Evolutionary conservation across 495 filamentous ascomycete species (phyloP).

Genomic region (Cudoniella acicularis): DNA sequence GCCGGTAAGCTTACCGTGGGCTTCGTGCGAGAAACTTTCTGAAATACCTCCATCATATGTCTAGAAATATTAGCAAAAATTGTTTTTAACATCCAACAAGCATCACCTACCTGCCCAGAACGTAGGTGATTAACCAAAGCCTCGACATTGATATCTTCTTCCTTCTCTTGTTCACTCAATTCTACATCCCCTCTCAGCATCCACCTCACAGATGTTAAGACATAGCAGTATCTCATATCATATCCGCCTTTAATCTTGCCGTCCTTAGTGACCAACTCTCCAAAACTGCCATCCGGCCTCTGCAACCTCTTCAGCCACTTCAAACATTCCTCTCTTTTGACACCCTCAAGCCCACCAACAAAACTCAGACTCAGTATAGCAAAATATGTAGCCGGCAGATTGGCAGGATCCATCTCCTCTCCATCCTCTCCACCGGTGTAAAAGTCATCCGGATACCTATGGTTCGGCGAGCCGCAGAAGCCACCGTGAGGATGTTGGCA

Average conservation of each 20-base stretch:
- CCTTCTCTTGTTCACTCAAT: slow-evolving; percentile 43
- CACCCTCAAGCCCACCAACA: slow-evolving; percentile 67
- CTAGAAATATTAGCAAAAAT: slow-evolving; percentile 39
- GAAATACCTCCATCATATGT: slow-evolving; percentile 88
- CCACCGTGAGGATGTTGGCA: slow-evolving; percentile 73
- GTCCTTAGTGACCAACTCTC: slow-evolving; percentile 63
- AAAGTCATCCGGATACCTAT: slow-evolving; percentile 28
- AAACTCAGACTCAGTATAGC: slow-evolving; percentile 71
- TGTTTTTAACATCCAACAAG: neutral
- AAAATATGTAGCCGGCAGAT: slow-evolving; percentile 82
- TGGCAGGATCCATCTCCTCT: slow-evolving; percentile 70
- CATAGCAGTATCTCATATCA: slow-evolving; percentile 85
- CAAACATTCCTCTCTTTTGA: slow-evolving; percentile 65
- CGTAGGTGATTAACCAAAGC: slow-evolving; percentile 67
- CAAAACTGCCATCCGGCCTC: slow-evolving; percentile 84
- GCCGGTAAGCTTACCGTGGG: slow-evolving; percentile 69
- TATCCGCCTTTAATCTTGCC: slow-evolving; percentile 68
- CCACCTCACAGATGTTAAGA: slow-evolving; percentile 76
- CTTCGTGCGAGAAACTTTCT: slow-evolving; percentile 76
- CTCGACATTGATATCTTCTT: slow-evolving; percentile 73
- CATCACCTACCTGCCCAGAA: slow-evolving; percentile 54
- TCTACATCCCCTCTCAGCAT: slow-evolving; percentile 53
- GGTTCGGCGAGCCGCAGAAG: slow-evolving; percentile 72
- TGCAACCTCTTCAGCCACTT: slow-evolving; percentile 75
- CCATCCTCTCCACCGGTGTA: slow-evolving; percentile 35